Conservation (phyloP, 768 basidiomycete species). For the Boletus rubescentipes region DNA sequence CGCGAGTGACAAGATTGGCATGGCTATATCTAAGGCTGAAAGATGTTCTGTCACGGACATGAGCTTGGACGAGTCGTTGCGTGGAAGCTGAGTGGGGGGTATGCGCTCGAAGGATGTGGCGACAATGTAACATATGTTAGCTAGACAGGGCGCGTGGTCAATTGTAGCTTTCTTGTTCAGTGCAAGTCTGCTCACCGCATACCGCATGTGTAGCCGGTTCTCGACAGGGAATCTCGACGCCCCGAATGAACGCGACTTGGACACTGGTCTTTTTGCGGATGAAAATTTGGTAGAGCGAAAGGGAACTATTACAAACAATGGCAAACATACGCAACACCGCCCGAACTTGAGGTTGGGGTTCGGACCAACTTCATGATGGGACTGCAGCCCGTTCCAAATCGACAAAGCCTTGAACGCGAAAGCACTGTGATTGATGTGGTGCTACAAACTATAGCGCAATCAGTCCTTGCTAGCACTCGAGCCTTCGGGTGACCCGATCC, state of each 20-base stretch:
- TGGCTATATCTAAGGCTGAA: conserved; percentile 9
- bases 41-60: conserved; percentile 16
- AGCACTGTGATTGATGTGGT: too few species aligned
- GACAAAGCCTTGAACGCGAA: too few species aligned
- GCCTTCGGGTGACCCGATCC: not conserved
- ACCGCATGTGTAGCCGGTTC: conserved; percentile 40
- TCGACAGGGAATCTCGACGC: conserved; percentile 31
- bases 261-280: conserved; percentile 2
- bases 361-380: too few species aligned
- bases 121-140: conserved; percentile 80
- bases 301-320: conserved; percentile 19
- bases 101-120: conserved; percentile 52
- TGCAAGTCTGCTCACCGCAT: conserved; percentile 49
- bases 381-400: too few species aligned
- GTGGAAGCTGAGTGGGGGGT: conserved; percentile 30
- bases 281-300: conserved; percentile 28
- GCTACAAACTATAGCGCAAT: too few species aligned
- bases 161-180: not conserved
- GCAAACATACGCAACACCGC: conserved; percentile 17
- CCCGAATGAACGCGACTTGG: conserved; percentile 28
- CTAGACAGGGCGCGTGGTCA: conserved; percentile 31
- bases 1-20: conserved; percentile 14
- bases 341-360: too few species aligned
- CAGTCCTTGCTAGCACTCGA: too few species aligned
- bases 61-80: conserved; percentile 21